A percentile compares a stretch with the other conserved stretches of the same genome.
Evolutionary conservation across 2,329 filamentous ascomycete species (phyloP).

Genomic region (Fonsecaea multimorphosa): DNA sequence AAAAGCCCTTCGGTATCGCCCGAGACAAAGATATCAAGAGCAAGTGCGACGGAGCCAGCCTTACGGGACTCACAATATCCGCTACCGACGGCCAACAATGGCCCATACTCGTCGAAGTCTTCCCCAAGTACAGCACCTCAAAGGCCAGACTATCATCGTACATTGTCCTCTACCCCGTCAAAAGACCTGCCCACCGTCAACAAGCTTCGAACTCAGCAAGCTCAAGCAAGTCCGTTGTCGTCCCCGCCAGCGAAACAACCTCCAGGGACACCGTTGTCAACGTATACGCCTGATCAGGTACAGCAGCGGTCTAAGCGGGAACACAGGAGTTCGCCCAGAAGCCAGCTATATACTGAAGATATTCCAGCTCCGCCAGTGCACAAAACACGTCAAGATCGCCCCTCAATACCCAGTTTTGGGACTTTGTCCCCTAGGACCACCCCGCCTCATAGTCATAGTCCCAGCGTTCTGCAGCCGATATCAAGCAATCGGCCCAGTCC

Average conservation of each 20-base stretch:
- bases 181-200: conserved; percentile 53
- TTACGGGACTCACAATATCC: not conserved
- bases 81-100: not conserved
- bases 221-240: not conserved
- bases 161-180: conserved; percentile 56
- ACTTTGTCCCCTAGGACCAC: conserved; percentile 50
- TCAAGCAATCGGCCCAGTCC: conserved; percentile 19
- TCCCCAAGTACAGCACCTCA: conserved; percentile 15
- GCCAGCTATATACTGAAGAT: conserved; percentile 33
- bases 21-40: not conserved
- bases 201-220: conserved; percentile 47
- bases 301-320: conserved; percentile 18
- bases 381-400: conserved; percentile 16
- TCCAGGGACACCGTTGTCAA: not conserved
- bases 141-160: conserved; percentile 44
- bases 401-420: conserved; percentile 12
- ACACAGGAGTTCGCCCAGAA: conserved; percentile 13
- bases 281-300: conserved; percentile 9
- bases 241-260: not conserved
- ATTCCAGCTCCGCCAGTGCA: conserved; percentile 24
- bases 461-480: conserved; percentile 12
- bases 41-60: not conserved
- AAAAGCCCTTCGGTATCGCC: not conserved
- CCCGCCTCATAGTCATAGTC: conserved; percentile 54
- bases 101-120: not conserved